Evolutionary conservation across 192 early-diverging fungal genomes (phyloP).

Genomic region (Coemansia sp.): DNA sequence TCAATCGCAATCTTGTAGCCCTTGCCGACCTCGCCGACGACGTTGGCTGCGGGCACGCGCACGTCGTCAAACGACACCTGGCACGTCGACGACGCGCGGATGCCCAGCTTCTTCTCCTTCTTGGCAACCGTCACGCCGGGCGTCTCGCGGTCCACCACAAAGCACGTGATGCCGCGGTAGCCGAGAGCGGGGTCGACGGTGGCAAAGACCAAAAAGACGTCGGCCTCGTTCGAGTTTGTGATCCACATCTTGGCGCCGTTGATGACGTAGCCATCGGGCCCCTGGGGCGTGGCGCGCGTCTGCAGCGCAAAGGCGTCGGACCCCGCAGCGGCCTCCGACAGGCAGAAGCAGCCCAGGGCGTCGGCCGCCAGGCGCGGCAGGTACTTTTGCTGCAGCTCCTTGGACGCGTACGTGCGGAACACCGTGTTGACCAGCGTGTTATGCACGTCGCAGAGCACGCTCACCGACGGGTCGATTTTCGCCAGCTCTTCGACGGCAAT

Average conservation of each 20-base stretch:
- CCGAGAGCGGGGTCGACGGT: slow-evolving; percentile 92
- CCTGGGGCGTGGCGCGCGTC: slow-evolving; percentile 83
- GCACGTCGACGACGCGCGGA: slow-evolving; percentile 96
- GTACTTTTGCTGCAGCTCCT: slow-evolving; percentile 80
- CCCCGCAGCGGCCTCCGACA: slow-evolving; percentile 92
- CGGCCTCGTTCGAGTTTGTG: slow-evolving; percentile 95
- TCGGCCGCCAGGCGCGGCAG: slow-evolving; percentile 81
- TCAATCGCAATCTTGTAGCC: slow-evolving; percentile 99
- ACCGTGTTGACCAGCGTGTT: slow-evolving; percentile 97
- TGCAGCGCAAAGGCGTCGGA: slow-evolving; percentile 93
- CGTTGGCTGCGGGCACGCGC: slow-evolving; percentile 80
- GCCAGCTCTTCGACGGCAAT: slow-evolving; percentile 92
- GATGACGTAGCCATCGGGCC: slow-evolving; percentile 78
- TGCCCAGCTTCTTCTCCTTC: slow-evolving; percentile 98
- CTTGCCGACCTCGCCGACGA: slow-evolving; percentile 93
- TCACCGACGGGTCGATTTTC: slow-evolving; percentile 93
- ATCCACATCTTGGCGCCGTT: slow-evolving; percentile 95
- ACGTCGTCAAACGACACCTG: slow-evolving; percentile 92
- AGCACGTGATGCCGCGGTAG: slow-evolving; percentile 98
- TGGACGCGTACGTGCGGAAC: slow-evolving; percentile 80
- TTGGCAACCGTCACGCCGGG: slow-evolving; percentile 87
- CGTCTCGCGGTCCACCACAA: slow-evolving; percentile 91
- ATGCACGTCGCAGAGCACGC: slow-evolving; percentile 93
- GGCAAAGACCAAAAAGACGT: slow-evolving; percentile 97
- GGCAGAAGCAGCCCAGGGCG: slow-evolving; percentile 91